Base-by-base conservation (phyloP, 2,329 filamentous ascomycete genomes). In the Endocalyx cinctus region DNA sequence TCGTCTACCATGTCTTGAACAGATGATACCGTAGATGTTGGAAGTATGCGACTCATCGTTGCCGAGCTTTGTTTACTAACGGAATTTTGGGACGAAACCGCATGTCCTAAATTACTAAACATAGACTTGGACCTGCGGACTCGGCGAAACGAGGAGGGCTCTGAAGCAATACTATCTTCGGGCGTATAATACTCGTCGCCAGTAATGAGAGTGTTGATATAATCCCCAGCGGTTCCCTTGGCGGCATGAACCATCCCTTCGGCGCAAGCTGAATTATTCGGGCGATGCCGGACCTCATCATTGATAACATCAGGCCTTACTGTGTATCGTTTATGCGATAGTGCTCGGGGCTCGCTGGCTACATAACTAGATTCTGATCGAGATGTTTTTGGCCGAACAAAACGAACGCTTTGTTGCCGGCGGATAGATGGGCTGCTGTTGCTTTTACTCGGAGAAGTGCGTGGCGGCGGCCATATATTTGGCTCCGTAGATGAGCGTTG, bases 121-220 rank as follows among this genome's bases (percentile, higher is more conserved):
- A 77, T 70, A 0, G 76, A 79, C 37, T 61, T 70, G 2, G 74
- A 74, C 46, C 70, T 74, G 27, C 72, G 70, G 26, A 79, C 52
- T 17, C 60, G 66, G 29, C 66, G 63, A 43, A 66, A 71, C 1
- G 70, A 70, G 2, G 65, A 67, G 11, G 67, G 64, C 18, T 60
- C 59, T 4, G 71, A 72, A 2, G 60, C 62, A 19, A 66, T 51
- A 33, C 70, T 64, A 36, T 74, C 68, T 37, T 73, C 66, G 1
- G 60, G 61, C 5, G 62, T 67, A 47, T 68, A 71, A 34, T 63
- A 61, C 45, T 67, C 60, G 22, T 68, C 58, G 25, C 56, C 58
- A 29, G 57, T 52, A 31, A 57, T 48, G 33, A 66, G 44, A 20
- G 56, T 51, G 29, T 58, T 54, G 22, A 64, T 54, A 51, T 64